Evolutionary conservation across 306 rosid genomes (phyloP).

Genomic region (Rosa chinensis): DNA sequence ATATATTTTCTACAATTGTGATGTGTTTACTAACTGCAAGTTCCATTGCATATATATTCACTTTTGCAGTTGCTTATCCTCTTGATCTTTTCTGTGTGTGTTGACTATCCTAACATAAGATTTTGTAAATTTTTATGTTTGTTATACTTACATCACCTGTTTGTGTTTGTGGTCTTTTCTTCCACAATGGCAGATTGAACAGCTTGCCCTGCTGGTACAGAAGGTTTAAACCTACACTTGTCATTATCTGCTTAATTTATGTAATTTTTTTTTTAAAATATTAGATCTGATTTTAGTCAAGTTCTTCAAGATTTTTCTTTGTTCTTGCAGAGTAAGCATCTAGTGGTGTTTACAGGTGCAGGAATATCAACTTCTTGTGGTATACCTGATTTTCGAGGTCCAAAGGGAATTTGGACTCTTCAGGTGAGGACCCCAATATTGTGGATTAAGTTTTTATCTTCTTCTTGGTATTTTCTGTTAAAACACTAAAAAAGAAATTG

Average conservation of each 20-base stretch:
- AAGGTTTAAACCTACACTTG: conserved; percentile 47
- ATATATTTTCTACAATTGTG: not conserved
- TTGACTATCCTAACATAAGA: not conserved
- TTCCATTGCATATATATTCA: not conserved
- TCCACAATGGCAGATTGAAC: conserved; percentile 58
- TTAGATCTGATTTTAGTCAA: conserved; percentile 19
- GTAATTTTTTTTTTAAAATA: conserved; percentile 12
- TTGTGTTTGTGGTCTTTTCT: conserved; percentile 11
- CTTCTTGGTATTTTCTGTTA: not conserved
- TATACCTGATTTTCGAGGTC: conserved; percentile 98
- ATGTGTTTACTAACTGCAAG: not conserved
- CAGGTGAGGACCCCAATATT: conserved; percentile 54
- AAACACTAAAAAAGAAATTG: not conserved
- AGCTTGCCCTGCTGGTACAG: conserved; percentile 66
- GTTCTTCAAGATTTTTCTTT: conserved; percentile 28
- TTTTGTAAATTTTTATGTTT: not conserved
- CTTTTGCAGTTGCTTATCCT: not conserved
- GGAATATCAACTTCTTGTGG: conserved; percentile 99
- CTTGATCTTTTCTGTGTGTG: not conserved
- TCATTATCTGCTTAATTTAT: conserved; percentile 22
- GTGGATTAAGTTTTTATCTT: not conserved
- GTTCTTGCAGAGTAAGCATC: conserved; percentile 90
- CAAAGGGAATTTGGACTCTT: conserved; percentile 97
- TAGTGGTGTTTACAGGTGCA: conserved; percentile 97
- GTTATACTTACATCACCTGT: conserved; percentile 26